Evolutionary conservation across 1,284 basidiomycete species (phyloP).

Genomic region (Chalciporus piperatoides): DNA sequence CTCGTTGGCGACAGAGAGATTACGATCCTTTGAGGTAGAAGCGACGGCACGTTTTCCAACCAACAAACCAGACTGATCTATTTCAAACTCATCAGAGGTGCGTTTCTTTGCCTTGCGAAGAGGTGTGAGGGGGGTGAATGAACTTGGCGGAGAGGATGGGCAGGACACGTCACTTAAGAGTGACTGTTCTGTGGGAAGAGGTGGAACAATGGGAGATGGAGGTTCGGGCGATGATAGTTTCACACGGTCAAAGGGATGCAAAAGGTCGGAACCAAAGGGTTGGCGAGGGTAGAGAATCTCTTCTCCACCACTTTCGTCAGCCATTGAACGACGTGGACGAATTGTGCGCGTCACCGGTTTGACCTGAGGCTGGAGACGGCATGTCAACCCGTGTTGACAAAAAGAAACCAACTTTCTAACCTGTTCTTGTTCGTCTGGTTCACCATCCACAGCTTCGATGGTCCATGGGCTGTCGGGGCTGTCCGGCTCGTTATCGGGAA

Average conservation of each 20-base stretch:
- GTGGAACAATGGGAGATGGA: constrained; percentile 28
- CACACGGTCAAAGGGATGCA: constrained; percentile 35
- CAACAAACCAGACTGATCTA: constrained; percentile 63
- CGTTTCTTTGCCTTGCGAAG: constrained; percentile 65
- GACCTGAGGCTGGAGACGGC: constrained; percentile 36
- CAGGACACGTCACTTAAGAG: constrained; percentile 31
- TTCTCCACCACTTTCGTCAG: constrained; percentile 78
- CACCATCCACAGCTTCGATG: constrained; percentile 79
- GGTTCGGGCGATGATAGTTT: constrained; percentile 30
- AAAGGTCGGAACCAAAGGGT: constrained; percentile 34
- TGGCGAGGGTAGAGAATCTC: constrained; percentile 80
- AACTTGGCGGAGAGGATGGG: constrained; percentile 53
- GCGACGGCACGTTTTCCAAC: constrained; percentile 46
- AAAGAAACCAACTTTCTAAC: constrained; percentile 36
- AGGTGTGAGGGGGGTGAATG: constrained; percentile 50
- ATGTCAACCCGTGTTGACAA: constrained; percentile 7
- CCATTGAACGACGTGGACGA: constrained; percentile 56
- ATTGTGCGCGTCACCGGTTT: constrained; percentile 46
- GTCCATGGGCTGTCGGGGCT: constrained; percentile 79
- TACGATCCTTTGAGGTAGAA: constrained; percentile 30
- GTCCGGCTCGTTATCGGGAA: constrained; percentile 41
- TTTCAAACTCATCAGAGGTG: constrained; percentile 77
- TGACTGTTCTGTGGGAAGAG: constrained; percentile 25
- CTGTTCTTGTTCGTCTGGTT: constrained; percentile 64
- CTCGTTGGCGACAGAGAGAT: constrained; percentile 33